phyloP scores from a whole-genome alignment of 768 basidiomycete genomes.

The Gymnopilus junonius region DNA sequence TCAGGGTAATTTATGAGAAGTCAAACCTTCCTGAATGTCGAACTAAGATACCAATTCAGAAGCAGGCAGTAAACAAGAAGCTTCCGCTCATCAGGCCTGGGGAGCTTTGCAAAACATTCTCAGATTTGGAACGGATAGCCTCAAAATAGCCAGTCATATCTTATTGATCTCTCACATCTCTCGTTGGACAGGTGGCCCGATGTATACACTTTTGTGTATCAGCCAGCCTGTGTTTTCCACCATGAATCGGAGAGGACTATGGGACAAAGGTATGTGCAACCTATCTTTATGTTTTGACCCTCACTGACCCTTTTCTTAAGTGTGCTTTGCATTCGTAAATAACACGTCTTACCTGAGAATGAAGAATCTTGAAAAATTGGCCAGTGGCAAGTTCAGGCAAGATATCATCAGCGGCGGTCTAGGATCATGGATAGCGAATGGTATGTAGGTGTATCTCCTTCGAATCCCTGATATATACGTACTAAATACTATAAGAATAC shows the following conservation, averaged over 20 bases:
- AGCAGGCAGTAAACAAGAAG: slow-evolving; percentile 18
- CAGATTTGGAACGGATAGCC: slow-evolving; percentile 19
- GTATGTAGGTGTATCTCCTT: slow-evolving; percentile 28
- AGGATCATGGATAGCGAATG: slow-evolving; percentile 32
- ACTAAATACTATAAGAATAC: slow-evolving; percentile 29
- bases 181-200: slow-evolving; percentile 32
- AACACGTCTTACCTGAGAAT: slow-evolving; percentile 34
- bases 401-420: slow-evolving; percentile 45
- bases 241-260: slow-evolving; percentile 24
- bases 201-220: slow-evolving; percentile 40
- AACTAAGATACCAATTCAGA: slow-evolving; percentile 27
- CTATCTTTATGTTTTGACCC: background rate
- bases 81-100: slow-evolving; percentile 28
- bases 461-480: background rate
- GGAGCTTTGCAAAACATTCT: slow-evolving; percentile 28
- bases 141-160: slow-evolving; percentile 32
- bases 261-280: slow-evolving; percentile 31
- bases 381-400: slow-evolving; percentile 31
- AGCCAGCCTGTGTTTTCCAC: slow-evolving; percentile 31
- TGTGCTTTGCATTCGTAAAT: slow-evolving; percentile 32
- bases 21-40: background rate
- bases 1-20: background rate
- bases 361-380: slow-evolving; percentile 34
- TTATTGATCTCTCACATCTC: slow-evolving; percentile 35
- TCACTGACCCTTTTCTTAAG: slow-evolving; percentile 12